Base-by-base conservation (phyloP, 108 stramenopile species). In the Epipyxis sp. region DNA sequence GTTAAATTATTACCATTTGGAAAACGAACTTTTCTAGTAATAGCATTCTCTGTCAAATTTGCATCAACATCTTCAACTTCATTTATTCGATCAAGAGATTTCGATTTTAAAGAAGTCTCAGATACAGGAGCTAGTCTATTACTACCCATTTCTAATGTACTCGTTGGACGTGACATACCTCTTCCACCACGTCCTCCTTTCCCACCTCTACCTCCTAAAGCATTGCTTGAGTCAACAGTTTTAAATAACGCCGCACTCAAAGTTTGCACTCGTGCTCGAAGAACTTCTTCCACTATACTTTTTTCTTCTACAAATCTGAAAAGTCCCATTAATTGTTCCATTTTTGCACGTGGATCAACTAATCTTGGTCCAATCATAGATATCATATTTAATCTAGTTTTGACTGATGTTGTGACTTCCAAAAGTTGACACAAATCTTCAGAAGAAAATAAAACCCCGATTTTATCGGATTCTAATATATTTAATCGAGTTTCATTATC, bases 301-400 rank as follows among this genome's bases (percentile, higher is more conserved):
- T 65, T 65, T 32, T 65, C 3, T 65, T 65, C 61, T 65, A 32
- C 61, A 65, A 32, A 65, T 37, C 61, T 65, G 61, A 65, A 65
- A 29, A 13, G 35, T 29, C 61, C 35, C 6, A 37, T 3, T 6
- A 65, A 10, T 65, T 65, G 13, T 13, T 65, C 61, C 3, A 65
- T 32, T 10, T 6, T 3, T 6, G 61, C 3, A 32, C 35, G 27
- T 37, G 61, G 61, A 32, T 65, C 61, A 29, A 37, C 27, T 32
- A 65, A 10, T 65, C 61, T 3, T 13, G 61, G 61, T 13, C 30
- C 61, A 65, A 37, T 65, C 35, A 29, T 37, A 32, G 25, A 35
- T 16, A 65, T 25, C 3, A 65, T 65, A 29, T 16, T 32, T 32
- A 65, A 3, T 13, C 34, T 65, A 6, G 61, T 65, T 32, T 65